Evolutionary conservation across 2,329 filamentous ascomycete genomes (phyloP).

Genomic region (Aspergillus sp.): DNA sequence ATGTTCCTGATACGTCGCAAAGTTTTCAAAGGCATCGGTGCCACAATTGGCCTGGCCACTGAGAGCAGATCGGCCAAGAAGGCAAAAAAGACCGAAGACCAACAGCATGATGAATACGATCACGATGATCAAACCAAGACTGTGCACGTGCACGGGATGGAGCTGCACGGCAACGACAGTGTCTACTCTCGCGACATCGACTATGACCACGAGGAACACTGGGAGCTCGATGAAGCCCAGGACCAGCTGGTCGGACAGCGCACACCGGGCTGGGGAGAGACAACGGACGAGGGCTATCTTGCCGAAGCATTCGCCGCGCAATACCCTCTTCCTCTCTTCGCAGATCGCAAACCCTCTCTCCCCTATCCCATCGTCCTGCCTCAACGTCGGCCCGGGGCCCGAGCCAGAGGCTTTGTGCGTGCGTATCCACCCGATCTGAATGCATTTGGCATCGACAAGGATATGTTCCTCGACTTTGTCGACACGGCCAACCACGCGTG

Average conservation of each 20-base stretch:
- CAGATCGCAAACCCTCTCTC: slow-evolving; percentile 8
- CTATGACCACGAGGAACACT: slow-evolving; percentile 11
- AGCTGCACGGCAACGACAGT: neutral
- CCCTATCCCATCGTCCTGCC: slow-evolving; percentile 36
- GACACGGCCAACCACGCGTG: slow-evolving; percentile 34
- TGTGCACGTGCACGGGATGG: neutral
- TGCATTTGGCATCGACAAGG: slow-evolving; percentile 30
- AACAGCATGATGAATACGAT: neutral
- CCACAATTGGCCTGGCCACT: slow-evolving; percentile 19
- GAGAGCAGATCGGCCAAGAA: slow-evolving; percentile 17
- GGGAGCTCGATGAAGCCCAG: slow-evolving; percentile 21
- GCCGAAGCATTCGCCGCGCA: slow-evolving; percentile 9
- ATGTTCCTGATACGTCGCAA: too few species aligned
- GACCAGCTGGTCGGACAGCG: slow-evolving; percentile 7
- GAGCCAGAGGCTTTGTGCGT: slow-evolving; percentile 34
- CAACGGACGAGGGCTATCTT: slow-evolving; percentile 5
- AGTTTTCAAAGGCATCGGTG: neutral
- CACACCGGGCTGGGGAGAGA: neutral
- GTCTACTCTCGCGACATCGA: neutral
- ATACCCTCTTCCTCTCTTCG: slow-evolving; percentile 6
- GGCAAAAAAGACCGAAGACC: slow-evolving; percentile 7
- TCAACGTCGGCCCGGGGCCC: slow-evolving; percentile 31
- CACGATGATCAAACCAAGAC: neutral
- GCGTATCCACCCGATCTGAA: slow-evolving; percentile 35
- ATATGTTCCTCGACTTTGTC: slow-evolving; percentile 34